These are phyloP conservation scores for Vitis labrusca DNA, from an alignment of 164 flowering plant species.

Conservation along the genomic window DNA sequence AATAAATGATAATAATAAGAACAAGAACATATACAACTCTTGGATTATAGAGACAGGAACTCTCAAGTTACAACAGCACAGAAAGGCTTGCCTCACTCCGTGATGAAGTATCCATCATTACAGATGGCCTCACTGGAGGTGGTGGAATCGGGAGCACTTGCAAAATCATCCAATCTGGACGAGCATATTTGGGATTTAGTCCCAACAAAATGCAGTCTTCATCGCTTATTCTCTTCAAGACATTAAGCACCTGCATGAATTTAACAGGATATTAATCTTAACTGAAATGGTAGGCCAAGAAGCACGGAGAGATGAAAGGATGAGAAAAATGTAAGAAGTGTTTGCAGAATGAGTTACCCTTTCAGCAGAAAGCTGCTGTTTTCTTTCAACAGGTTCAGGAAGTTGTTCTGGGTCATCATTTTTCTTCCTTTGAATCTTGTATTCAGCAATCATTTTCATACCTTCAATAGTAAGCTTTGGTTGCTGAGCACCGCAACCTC, in stretches of 20 bases:
- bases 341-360: slow-evolving; percentile 39
- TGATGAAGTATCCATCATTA: slow-evolving; percentile 98
- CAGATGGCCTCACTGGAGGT: slow-evolving; percentile 99
- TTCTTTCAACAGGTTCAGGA: slow-evolving; percentile 98
- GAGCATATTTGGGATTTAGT: slow-evolving; percentile 87
- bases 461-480: slow-evolving; percentile 93
- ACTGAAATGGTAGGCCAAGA: background rate
- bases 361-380: slow-evolving; percentile 92
- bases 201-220: slow-evolving; percentile 84
- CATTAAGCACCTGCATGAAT: slow-evolving; percentile 69
- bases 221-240: slow-evolving; percentile 92
- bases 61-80: background rate
- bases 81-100: slow-evolving; percentile 85
- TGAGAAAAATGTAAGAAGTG: too few relatives aligned
- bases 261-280: slow-evolving; percentile 3
- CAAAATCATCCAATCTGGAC: slow-evolving; percentile 99
- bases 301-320: too few relatives aligned
- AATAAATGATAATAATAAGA: too few relatives aligned
- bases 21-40: too few relatives aligned
- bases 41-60: too few relatives aligned
- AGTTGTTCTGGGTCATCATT: slow-evolving; percentile 86
- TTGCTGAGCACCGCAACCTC: slow-evolving; percentile 99
- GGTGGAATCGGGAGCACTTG: slow-evolving; percentile 99
- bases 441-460: slow-evolving; percentile 98
- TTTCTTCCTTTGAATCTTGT: slow-evolving; percentile 85